phyloP scores from a whole-genome alignment of 495 filamentous ascomycete genomes.

The Wilcoxina mikolae region DNA sequence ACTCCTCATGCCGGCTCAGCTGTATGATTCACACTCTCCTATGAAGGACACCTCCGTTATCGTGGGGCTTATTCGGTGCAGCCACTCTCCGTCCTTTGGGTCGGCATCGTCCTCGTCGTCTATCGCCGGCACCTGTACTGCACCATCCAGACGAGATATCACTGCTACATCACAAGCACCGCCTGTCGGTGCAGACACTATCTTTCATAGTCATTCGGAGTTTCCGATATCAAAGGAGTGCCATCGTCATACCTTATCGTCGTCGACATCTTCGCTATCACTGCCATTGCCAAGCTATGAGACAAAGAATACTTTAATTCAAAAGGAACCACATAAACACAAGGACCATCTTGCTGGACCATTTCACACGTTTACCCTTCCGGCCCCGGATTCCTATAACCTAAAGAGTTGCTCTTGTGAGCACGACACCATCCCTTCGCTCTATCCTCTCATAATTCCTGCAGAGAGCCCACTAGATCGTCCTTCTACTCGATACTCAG shows the following conservation, averaged over 20 bases:
- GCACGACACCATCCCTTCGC: not conserved
- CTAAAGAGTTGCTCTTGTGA: not conserved
- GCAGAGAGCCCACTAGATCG: conserved; percentile 26
- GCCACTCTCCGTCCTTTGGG: conserved; percentile 22
- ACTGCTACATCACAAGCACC: not conserved
- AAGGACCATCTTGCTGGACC: conserved; percentile 2
- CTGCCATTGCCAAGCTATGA: conserved; percentile 6
- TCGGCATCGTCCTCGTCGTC: conserved; percentile 10
- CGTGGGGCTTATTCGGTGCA: conserved; percentile 39
- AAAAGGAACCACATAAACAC: not conserved
- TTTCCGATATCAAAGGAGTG: not conserved
- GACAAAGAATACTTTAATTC: not conserved
- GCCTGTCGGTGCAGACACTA: not conserved
- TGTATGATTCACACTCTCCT: conserved; percentile 26
- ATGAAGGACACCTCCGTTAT: conserved; percentile 31
- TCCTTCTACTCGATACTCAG: conserved; percentile 16
- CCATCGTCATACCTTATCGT: conserved; percentile 3
- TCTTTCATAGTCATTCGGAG: not conserved
- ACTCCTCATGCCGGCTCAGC: conserved; percentile 29
- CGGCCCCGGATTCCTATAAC: not conserved
- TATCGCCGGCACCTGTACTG: not conserved
- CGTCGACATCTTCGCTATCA: conserved; percentile 12
- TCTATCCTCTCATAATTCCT: conserved; percentile 27
- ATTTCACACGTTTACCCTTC: conserved; percentile 6
- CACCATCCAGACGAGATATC: not conserved